Conservation (phyloP, 2,329 filamentous ascomycete species). For the Penicillium sp. region DNA sequence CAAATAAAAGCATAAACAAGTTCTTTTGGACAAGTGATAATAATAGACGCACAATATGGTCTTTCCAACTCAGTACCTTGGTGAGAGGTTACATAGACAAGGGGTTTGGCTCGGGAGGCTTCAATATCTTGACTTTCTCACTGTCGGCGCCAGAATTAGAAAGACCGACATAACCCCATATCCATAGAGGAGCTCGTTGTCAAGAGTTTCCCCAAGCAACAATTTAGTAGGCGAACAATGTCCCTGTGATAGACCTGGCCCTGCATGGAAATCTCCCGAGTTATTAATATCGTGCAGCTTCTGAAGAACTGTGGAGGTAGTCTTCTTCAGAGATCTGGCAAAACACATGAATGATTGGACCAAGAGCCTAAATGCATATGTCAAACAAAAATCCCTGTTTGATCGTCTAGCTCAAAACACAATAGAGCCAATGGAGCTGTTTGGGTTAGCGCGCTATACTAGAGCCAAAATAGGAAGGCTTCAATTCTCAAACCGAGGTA, state of each 20-base stretch:
- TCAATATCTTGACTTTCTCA: not conserved
- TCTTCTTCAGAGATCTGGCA: not conserved
- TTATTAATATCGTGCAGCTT: not conserved
- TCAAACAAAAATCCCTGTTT: not conserved
- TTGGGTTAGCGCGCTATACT: slow-evolving; percentile 5
- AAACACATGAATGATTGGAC: not conserved
- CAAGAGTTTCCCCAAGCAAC: not conserved
- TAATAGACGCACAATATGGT: not conserved
- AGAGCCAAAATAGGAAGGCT: slow-evolving; percentile 3
- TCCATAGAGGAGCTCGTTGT: not conserved
- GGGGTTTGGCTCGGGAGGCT: not conserved
- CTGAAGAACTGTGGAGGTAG: not conserved
- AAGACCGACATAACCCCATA: not conserved
- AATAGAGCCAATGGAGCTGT: not conserved
- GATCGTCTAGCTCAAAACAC: slow-evolving; percentile 8
- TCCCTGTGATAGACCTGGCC: not conserved
- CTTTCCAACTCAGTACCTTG: not conserved
- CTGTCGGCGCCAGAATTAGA: not conserved
- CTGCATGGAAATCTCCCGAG: not conserved
- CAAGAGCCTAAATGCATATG: not conserved
- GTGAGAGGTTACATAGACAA: not conserved
- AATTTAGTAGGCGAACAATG: not conserved
- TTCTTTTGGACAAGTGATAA: not conserved
- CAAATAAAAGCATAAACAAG: not conserved
- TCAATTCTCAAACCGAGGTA: not conserved